A percentile compares a stretch with the other conserved stretches of the same genome.
phyloP scores from a whole-genome alignment of 169 alveolate species.

The Plasmodium inui region DNA sequence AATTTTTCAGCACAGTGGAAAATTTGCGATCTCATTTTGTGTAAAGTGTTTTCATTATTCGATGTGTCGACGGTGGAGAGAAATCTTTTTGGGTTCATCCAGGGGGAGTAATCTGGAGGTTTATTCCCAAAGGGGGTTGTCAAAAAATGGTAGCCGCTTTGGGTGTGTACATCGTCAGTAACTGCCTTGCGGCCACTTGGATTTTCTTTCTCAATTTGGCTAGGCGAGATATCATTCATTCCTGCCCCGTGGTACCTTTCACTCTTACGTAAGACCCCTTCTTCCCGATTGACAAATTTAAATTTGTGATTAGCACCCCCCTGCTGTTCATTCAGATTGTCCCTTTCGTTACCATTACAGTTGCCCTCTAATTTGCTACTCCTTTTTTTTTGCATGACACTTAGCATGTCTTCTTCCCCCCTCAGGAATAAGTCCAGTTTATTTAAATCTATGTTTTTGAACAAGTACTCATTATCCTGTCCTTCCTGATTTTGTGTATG shows the following conservation, averaged over 20 bases:
- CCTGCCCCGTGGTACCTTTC: neutral
- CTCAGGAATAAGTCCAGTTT: conserved; percentile 22
- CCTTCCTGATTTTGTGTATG: conserved; percentile 21
- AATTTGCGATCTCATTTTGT: neutral
- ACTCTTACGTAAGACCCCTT: neutral
- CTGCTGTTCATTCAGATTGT: neutral
- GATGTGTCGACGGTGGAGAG: neutral
- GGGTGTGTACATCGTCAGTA: neutral
- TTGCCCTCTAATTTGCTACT: neutral
- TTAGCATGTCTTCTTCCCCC: conserved; percentile 26
- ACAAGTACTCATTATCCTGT: conserved; percentile 51
- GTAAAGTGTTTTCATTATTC: neutral
- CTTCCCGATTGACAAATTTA: neutral
- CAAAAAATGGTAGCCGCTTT: neutral
- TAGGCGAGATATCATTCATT: neutral
- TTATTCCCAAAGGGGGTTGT: neutral
- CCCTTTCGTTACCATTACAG: neutral
- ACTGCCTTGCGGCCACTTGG: neutral
- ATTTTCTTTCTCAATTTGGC: neutral
- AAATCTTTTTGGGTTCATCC: neutral
- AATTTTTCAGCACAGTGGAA: neutral
- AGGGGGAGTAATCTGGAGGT: neutral
- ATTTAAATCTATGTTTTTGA: conserved; percentile 35
- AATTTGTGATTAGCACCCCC: neutral
- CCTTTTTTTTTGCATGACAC: neutral